Evolutionary conservation across 192 early-diverging fungal species (phyloP).

Genomic region (Entomortierella chlamydospora): DNA sequence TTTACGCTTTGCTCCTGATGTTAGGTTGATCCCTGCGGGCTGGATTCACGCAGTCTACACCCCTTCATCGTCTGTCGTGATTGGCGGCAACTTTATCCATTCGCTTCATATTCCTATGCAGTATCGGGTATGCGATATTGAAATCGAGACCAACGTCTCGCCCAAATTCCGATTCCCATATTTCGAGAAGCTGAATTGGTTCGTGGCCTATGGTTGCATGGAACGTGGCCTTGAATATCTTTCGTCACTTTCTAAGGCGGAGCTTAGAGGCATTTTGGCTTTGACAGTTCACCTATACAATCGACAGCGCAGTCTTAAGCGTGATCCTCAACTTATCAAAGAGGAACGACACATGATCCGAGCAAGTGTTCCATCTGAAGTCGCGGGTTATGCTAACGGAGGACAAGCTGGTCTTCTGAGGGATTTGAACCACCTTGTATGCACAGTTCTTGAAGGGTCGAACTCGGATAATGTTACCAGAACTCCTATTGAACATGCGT

Average conservation of each 20-base stretch:
- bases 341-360: conserved; percentile 43
- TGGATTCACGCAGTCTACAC: conserved; percentile 98
- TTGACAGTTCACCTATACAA: conserved; percentile 27
- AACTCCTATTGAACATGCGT: background rate
- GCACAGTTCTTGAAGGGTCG: conserved; percentile 1
- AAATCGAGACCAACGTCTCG: conserved; percentile 83
- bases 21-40: conserved; percentile 91
- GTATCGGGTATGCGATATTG: conserved; percentile 78
- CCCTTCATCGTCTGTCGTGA: conserved; percentile 85
- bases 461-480: too few relatives aligned
- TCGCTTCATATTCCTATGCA: conserved; percentile 80
- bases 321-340: conserved; percentile 4
- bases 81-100: conserved; percentile 95
- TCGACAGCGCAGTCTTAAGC: conserved; percentile 28
- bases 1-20: background rate
- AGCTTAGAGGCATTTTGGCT: conserved; percentile 25
- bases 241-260: conserved; percentile 12
- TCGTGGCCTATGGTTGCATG: conserved; percentile 73
- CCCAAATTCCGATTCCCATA: conserved; percentile 87
- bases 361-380: conserved; percentile 31
- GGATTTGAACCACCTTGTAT: conserved; percentile 6
- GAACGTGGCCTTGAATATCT: conserved; percentile 54
- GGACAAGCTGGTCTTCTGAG: conserved; percentile 15
- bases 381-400: background rate
- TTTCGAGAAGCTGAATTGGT: conserved; percentile 88